Evolutionary conservation across 345 rosid species (phyloP).

Genomic region (Draba incana): DNA sequence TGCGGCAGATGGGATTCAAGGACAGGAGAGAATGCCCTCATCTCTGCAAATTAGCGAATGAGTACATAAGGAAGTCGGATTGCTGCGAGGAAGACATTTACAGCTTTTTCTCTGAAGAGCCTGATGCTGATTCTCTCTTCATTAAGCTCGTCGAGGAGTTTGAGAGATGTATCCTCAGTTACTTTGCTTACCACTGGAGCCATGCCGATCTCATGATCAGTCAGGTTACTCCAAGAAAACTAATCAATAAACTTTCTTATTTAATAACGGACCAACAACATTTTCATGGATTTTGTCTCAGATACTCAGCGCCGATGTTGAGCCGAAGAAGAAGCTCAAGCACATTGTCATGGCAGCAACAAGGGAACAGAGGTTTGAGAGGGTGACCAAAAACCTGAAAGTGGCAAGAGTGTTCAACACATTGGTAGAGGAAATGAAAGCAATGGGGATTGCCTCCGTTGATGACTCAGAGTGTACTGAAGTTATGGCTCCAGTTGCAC

Average conservation of each 20-base stretch:
- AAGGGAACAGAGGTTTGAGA: conserved; percentile 84
- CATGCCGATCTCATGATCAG: conserved; percentile 75
- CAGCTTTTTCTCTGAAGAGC: conserved; percentile 60
- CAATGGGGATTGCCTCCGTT: conserved; percentile 62
- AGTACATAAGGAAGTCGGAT: conserved; percentile 68
- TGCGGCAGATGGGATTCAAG: conserved; percentile 85
- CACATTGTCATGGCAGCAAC: conserved; percentile 89
- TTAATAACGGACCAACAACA: background rate
- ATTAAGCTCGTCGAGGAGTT: conserved; percentile 90
- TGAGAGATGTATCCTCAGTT: conserved; percentile 89
- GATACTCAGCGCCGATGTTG: conserved; percentile 73
- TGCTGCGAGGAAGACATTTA: conserved; percentile 78
- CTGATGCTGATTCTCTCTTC: conserved; percentile 71
- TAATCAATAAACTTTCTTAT: conserved; percentile 2
- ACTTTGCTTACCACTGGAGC: conserved; percentile 93
- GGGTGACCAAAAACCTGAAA: conserved; percentile 74
- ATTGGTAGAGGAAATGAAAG: conserved; percentile 89
- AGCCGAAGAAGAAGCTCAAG: conserved; percentile 77
- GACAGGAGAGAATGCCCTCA: conserved; percentile 84
- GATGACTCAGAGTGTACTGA: conserved; percentile 75
- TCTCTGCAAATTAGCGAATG: conserved; percentile 82
- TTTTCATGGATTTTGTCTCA: conserved; percentile 35
- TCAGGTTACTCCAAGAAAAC: conserved; percentile 54
- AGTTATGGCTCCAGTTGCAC: conserved; percentile 93
- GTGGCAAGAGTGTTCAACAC: conserved; percentile 79